Evolutionary conservation across 108 stramenopile genomes (phyloP).

Genomic region (Parmales sp.): DNA sequence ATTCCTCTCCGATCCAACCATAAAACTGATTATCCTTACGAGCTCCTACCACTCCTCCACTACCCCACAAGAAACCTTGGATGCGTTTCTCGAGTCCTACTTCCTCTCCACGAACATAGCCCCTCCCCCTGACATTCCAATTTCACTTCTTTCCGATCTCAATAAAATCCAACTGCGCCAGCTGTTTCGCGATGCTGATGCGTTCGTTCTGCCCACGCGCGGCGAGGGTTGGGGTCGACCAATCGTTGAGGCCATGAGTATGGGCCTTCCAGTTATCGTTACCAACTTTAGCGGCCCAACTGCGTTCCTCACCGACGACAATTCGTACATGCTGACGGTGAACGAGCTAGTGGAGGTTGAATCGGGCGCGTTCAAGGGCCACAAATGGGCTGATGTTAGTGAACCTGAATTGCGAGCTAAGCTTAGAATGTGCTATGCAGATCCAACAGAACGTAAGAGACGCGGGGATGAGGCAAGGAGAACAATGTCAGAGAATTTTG

Average conservation of each 20-base stretch:
- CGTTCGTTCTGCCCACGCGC: constrained; percentile 27
- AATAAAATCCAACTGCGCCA: no score
- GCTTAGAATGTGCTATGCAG: no score
- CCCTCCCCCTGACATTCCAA: no score
- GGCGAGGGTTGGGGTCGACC: constrained; percentile 50
- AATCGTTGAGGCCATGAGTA: constrained; percentile 38
- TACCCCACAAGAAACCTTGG: constrained; percentile 1
- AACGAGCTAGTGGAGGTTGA: neutral
- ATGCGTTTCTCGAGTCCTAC: neutral
- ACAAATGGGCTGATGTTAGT: constrained; percentile 7
- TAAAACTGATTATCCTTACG: constrained; percentile 16
- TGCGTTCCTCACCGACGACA: constrained; percentile 14
- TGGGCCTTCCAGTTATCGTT: constrained; percentile 22
- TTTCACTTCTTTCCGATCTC: no score
- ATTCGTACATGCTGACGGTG: neutral
- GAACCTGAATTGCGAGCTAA: no score
- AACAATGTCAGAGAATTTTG: no score
- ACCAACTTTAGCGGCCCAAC: constrained; percentile 30
- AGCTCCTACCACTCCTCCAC: constrained; percentile 21
- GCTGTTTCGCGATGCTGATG: constrained; percentile 17
- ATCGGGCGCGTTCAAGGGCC: neutral
- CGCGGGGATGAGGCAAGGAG: no score
- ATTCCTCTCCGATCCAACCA: neutral
- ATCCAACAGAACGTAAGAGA: no score
- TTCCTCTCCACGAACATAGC: no score